A percentile compares a stretch with the other conserved stretches of the same genome.
Conservation (phyloP, 2,329 filamentous ascomycete genomes). For the Epichloe scottii region DNA sequence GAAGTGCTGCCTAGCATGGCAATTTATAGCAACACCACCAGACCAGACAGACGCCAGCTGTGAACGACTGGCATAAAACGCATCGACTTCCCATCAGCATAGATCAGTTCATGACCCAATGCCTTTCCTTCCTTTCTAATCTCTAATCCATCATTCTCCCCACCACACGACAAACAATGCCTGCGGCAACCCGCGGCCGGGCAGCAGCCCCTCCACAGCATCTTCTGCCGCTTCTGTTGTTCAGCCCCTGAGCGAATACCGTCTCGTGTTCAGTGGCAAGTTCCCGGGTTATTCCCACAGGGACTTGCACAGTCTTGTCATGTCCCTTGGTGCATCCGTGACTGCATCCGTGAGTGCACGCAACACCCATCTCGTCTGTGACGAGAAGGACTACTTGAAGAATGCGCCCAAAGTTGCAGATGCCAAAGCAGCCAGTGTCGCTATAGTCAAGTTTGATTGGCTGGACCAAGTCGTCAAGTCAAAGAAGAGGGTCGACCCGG, state of each 20-base stretch:
- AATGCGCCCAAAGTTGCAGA: slow-evolving; percentile 38
- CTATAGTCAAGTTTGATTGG: slow-evolving; percentile 50
- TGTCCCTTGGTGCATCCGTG: slow-evolving; percentile 35
- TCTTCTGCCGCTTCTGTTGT: slow-evolving; percentile 5
- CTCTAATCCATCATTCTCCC: not conserved
- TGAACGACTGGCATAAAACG: too few relatives aligned
- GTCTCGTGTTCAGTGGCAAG: slow-evolving; percentile 47
- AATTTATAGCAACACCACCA: too few relatives aligned
- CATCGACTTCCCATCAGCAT: too few relatives aligned
- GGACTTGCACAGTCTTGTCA: slow-evolving; percentile 32
- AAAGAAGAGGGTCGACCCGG: slow-evolving; percentile 13
- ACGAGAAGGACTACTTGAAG: slow-evolving; percentile 36
- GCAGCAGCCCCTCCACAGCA: not conserved
- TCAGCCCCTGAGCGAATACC: slow-evolving; percentile 32
- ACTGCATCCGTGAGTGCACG: slow-evolving; percentile 33
- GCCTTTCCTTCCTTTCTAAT: not conserved
- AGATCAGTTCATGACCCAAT: too few relatives aligned
- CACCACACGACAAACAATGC: not conserved
- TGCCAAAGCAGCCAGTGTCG: slow-evolving; percentile 32
- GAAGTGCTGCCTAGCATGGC: too few relatives aligned
- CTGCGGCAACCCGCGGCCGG: slow-evolving; percentile 1
- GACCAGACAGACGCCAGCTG: too few relatives aligned
- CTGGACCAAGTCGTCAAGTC: slow-evolving; percentile 37
- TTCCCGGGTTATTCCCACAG: slow-evolving; percentile 43
- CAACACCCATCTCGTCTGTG: slow-evolving; percentile 46